Evolutionary conservation across 495 filamentous ascomycete genomes (phyloP).

Genomic region (Aspergillus mulundensis): DNA sequence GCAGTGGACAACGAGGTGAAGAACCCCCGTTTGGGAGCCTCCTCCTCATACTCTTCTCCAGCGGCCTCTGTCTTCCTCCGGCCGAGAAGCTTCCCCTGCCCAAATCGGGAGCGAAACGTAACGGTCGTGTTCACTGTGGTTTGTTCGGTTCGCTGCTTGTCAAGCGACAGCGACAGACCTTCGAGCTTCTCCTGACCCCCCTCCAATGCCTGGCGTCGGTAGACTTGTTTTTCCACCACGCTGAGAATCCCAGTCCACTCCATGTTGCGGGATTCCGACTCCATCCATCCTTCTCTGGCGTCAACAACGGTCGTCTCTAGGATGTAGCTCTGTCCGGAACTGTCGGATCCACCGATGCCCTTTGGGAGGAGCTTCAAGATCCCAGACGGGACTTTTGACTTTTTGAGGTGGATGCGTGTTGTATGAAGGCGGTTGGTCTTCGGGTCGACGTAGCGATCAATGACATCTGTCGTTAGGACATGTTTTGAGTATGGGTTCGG

Average conservation of each 20-base stretch:
- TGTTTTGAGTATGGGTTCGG: slow-evolving; percentile 95
- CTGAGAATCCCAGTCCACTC: slow-evolving; percentile 90
- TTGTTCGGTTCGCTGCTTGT: slow-evolving; percentile 47
- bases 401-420: slow-evolving; percentile 87
- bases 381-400: slow-evolving; percentile 79
- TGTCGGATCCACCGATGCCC: slow-evolving; percentile 68
- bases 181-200: slow-evolving; percentile 20
- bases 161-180: slow-evolving; percentile 32
- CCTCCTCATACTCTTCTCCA: slow-evolving; percentile 47
- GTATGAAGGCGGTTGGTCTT: slow-evolving; percentile 77
- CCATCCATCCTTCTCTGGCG: slow-evolving; percentile 83
- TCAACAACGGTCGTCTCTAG: slow-evolving; percentile 89
- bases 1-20: slow-evolving; percentile 71
- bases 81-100: slow-evolving; percentile 65
- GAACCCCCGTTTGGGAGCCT: slow-evolving; percentile 55
- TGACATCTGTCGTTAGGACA: slow-evolving; percentile 94
- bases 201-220: slow-evolving; percentile 46
- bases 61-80: slow-evolving; percentile 34
- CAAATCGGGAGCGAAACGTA: slow-evolving; percentile 76
- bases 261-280: slow-evolving; percentile 76
- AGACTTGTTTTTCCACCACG: slow-evolving; percentile 84
- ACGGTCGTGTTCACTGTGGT: slow-evolving; percentile 84
- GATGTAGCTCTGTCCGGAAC: slow-evolving; percentile 75
- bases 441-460: slow-evolving; percentile 79
- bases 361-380: slow-evolving; percentile 78